phyloP scores from a whole-genome alignment of 305 asterid genomes.

The Fraxinus dipetala region DNA sequence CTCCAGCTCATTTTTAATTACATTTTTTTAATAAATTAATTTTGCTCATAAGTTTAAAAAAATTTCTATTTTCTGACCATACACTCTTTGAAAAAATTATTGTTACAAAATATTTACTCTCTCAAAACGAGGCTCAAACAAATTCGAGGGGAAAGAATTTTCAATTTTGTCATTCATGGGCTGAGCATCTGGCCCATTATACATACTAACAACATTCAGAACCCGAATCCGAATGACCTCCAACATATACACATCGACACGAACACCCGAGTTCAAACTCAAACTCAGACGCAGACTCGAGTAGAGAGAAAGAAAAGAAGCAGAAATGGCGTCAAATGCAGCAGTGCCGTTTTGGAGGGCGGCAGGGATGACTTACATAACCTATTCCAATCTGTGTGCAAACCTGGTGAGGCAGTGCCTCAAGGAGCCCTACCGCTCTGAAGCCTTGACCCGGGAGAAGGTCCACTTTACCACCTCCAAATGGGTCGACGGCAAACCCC shows the following conservation, averaged over 20 bases:
- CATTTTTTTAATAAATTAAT: too few species aligned
- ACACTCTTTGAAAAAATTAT: too few species aligned
- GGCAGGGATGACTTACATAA: slow-evolving; percentile 91
- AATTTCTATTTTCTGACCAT: too few species aligned
- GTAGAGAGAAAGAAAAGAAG: background rate
- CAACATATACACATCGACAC: background rate
- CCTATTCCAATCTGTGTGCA: slow-evolving; percentile 78
- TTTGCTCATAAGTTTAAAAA: too few species aligned
- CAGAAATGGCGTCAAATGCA: slow-evolving; percentile 66
- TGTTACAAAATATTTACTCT: too few species aligned
- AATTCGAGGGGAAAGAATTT: too few species aligned
- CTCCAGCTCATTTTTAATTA: too few species aligned
- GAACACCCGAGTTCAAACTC: background rate
- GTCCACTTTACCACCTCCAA: slow-evolving; percentile 73
- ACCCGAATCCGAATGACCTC: background rate
- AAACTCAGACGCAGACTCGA: background rate
- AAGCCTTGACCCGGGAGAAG: slow-evolving; percentile 74
- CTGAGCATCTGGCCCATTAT: background rate
- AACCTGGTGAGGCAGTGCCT: slow-evolving; percentile 82
- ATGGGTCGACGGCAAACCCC: slow-evolving; percentile 79
- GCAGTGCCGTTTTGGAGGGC: slow-evolving; percentile 85
- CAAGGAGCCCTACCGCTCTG: slow-evolving; percentile 73
- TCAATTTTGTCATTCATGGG: background rate
- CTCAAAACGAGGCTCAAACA: too few species aligned
- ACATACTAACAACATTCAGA: background rate